Percentiles rank a stretch among this genome's conserved stretches.
phyloP scores from a whole-genome alignment of 2,329 filamentous ascomycete genomes.

The Pseudocercospora vitis region DNA sequence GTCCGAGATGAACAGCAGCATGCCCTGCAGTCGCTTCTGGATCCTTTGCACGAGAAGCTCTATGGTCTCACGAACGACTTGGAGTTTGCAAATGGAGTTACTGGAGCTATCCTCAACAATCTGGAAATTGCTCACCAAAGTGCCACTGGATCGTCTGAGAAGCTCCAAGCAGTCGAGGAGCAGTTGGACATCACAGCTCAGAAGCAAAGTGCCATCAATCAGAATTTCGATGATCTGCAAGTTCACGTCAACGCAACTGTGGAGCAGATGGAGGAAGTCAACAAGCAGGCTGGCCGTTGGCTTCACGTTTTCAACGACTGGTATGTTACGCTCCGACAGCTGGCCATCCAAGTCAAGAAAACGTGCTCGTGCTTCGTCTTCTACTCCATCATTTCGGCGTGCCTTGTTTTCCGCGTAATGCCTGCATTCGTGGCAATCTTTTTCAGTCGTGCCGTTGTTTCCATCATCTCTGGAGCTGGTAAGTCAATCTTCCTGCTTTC shows the following conservation, averaged over 20 bases:
- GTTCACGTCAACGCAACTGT: background rate
- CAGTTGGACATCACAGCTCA: conserved; percentile 2
- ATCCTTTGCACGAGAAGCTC: background rate
- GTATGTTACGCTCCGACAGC: no score
- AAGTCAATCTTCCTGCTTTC: no score
- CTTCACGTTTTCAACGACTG: no score
- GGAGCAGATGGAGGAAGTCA: background rate
- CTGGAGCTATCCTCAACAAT: background rate
- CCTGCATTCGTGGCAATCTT: background rate
- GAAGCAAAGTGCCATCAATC: background rate
- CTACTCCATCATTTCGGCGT: background rate
- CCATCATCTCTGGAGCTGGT: background rate
- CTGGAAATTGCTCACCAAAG: background rate
- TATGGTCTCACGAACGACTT: background rate
- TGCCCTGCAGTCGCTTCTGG: background rate
- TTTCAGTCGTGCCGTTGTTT: background rate
- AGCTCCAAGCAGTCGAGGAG: background rate
- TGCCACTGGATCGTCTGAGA: background rate
- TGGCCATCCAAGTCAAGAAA: no score
- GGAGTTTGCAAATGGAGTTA: background rate
- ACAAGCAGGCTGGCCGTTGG: background rate
- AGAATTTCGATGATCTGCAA: background rate
- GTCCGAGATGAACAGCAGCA: background rate
- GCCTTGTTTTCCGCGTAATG: background rate
- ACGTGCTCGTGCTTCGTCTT: no score